Base-by-base conservation (phyloP, 495 filamentous ascomycete genomes). In the Penicillium egyptiacum region DNA sequence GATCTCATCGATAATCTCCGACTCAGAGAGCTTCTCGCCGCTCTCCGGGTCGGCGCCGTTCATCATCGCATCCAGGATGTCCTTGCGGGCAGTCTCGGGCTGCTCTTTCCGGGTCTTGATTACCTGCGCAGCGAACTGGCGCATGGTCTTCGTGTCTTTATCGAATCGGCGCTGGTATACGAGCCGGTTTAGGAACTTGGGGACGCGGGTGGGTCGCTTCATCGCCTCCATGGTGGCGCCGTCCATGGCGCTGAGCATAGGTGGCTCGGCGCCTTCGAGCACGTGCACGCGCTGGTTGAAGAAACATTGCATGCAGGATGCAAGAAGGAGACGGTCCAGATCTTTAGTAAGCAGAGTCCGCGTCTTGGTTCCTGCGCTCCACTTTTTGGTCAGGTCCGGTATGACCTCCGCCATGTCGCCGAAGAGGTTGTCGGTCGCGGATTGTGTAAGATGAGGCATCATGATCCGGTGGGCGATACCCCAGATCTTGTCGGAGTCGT, bases 61-160 rank as follows among this genome's bases (percentile, higher is more conserved):
- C 40, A 91, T 68, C 82, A 91, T 86, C n/a, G 81, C 79, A 55
- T 82, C 78, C 9, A 91, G 70, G 55, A 91, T 73, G 66, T 91
- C 88, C 52, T 84, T 83, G 42, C 83, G 56, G 45, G 51, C 48
- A 1, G 61, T 55, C 6, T 66, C 70, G 4, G 83, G 78, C 26
- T 86, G 71, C 4, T 68, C 59, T 53, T 77, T 82, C 14, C 86
- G 72, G 43, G 79, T 74, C 33, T 82, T 67, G 4, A 91, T 70
- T 16, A 90, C 79, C 19, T 86, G 77, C 22, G 75, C 64, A 12
- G 85, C 76, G 7, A 84, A 81, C 11, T 76, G 60, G 30, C 79
- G 75, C 74, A 89, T 74, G 10, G 76, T 64, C 9, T 79, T 73
- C 51, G 83, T 83, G 62, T 88, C 80, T 8, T 70, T 60, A 37